These are phyloP conservation scores for Eucalyptus regnans DNA, from an alignment of 345 rosid genomes.

Conservation along the genomic window DNA sequence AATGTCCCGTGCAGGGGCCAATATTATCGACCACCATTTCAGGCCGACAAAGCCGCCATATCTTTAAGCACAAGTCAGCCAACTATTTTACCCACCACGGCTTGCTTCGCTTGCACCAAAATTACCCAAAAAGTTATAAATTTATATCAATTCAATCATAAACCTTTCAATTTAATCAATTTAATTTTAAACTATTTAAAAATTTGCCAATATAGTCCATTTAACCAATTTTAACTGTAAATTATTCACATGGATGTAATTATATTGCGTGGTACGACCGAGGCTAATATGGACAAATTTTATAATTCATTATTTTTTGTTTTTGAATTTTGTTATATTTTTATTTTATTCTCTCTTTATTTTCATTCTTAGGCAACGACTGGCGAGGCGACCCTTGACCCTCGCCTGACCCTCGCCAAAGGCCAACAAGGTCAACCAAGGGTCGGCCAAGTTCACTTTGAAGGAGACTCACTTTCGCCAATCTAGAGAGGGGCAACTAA, in stretches of 20 bases:
- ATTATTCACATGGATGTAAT: rapidly evolving
- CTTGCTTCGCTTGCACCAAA: background rate
- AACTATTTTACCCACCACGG: background rate
- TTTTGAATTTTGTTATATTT: too few species aligned
- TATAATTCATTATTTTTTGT: too few species aligned
- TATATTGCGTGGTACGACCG: rapidly evolving
- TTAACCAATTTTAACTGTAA: too few species aligned
- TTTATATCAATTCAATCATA: background rate
- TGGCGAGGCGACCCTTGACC: rapidly evolving
- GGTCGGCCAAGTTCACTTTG: background rate
- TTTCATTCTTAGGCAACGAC: background rate
- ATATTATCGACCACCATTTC: background rate
- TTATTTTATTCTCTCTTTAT: too few species aligned
- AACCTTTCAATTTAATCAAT: too few species aligned
- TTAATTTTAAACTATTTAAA: too few species aligned
- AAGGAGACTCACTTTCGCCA: background rate
- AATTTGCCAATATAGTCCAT: too few species aligned
- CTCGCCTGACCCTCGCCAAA: background rate
- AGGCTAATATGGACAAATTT: too few species aligned
- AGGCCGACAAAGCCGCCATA: background rate
- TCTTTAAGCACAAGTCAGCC: background rate
- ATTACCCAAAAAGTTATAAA: background rate
- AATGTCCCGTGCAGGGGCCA: background rate
- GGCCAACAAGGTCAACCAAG: background rate
- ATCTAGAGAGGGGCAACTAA: background rate